phyloP scores from a whole-genome alignment of 2,329 filamentous ascomycete species.

The Trichoderma afroharzianum region DNA sequence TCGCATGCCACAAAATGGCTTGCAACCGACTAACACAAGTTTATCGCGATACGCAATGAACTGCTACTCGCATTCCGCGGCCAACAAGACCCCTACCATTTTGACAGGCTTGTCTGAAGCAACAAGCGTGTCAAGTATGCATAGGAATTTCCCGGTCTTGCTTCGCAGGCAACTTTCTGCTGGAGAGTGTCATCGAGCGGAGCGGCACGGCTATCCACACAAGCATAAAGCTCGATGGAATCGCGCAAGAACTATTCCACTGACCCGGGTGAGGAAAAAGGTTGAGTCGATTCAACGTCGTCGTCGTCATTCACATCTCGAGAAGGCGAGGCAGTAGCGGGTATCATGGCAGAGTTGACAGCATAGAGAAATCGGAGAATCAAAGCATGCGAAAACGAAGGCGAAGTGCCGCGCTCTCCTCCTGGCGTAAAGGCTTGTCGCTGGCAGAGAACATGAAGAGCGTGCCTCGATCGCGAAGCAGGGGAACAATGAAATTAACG shows the following conservation, averaged over 20 bases:
- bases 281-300: neutral
- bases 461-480: neutral
- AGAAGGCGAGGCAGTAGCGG: neutral
- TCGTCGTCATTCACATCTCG: neutral
- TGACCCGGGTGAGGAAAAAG: neutral
- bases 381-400: neutral
- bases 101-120: neutral
- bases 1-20: neutral
- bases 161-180: neutral
- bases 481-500: neutral
- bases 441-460: neutral
- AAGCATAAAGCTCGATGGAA: neutral
- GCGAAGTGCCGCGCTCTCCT: neutral
- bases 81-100: constrained; percentile 8
- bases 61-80: neutral
- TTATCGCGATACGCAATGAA: neutral
- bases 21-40: neutral
- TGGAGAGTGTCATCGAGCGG: neutral
- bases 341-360: neutral
- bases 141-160: constrained; percentile 5
- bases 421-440: neutral
- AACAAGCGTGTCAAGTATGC: neutral
- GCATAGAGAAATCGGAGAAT: neutral
- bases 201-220: constrained; percentile 4
- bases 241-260: neutral